Conservation (phyloP, 2,329 filamentous ascomycete genomes). For the Rachicladosporium sp. region DNA sequence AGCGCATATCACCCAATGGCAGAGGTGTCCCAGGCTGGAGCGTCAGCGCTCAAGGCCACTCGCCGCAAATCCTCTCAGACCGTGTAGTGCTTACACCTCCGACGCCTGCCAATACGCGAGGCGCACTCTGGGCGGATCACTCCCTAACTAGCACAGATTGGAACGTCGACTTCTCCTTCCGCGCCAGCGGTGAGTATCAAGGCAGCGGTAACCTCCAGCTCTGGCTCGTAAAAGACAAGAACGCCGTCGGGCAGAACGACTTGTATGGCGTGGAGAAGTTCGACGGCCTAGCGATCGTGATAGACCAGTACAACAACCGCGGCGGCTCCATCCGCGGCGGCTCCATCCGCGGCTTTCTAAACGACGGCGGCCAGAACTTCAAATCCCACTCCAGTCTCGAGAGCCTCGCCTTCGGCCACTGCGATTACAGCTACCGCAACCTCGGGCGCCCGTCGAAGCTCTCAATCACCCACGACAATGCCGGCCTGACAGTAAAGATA, state of each 20-base stretch:
- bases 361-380: slow-evolving; percentile 77
- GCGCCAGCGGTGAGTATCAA: slow-evolving; percentile 72
- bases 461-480: slow-evolving; percentile 53
- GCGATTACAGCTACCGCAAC: slow-evolving; percentile 82
- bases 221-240: slow-evolving; percentile 66
- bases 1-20: slow-evolving; percentile 53
- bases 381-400: slow-evolving; percentile 65
- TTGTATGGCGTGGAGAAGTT: slow-evolving; percentile 77
- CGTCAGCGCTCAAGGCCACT: slow-evolving; percentile 42
- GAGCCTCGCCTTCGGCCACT: slow-evolving; percentile 83
- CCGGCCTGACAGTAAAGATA: slow-evolving; percentile 61
- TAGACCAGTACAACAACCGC: slow-evolving; percentile 70
- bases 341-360: slow-evolving; percentile 61
- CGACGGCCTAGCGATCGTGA: slow-evolving; percentile 76
- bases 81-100: slow-evolving; percentile 85
- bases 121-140: slow-evolving; percentile 66
- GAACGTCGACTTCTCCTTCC: slow-evolving; percentile 76
- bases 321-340: slow-evolving; percentile 59
- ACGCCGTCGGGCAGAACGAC: slow-evolving; percentile 56
- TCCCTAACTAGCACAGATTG: slow-evolving; percentile 48
- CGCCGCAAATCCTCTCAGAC: slow-evolving; percentile 62
- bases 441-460: slow-evolving; percentile 71
- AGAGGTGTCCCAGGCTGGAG: slow-evolving; percentile 44
- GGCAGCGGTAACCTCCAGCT: slow-evolving; percentile 83
- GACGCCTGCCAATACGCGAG: slow-evolving; percentile 71